Base-by-base conservation (phyloP, 75 land plant genomes). In the Adiantum capillusveneris region DNA sequence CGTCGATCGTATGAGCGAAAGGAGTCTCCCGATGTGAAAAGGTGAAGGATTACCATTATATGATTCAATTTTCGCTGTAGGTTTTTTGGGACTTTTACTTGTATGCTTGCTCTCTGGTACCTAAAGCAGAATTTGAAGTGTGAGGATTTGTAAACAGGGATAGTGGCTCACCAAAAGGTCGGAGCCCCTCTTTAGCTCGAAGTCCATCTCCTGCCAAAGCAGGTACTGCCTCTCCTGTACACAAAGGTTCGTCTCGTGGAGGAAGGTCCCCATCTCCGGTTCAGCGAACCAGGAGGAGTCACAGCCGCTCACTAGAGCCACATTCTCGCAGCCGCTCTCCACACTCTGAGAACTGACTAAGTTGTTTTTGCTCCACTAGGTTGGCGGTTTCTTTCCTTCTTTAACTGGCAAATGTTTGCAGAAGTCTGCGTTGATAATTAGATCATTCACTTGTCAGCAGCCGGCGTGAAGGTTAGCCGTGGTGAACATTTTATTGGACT, bases 111-210 rank as follows among this genome's bases (percentile, higher is more conserved):
- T 6, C 14, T 21, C 22, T 17, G 2, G 2, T 18, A 6, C 22
- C 31, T 30, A 16, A 28, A 16, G 2, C 11, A 30, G 11, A 5
- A 24, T 28, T n/a, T 3, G 21, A 55, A 18, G 16, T 30, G 16
- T 27, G 57, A 24, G 22, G 17, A 5, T 2, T 30, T 55, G n/a
- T 28, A 3, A 27, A 17, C 24, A 55, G 57, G 57, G 27, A 26
- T 55, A 17, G 31, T 16, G 21, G 57, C 57, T 55, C 57, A 27
- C 57, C 57, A 16, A 24, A 24, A 55, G 57, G 16, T 20, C 57
- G 57, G 11, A 27, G 31, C 21, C 31, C 57, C 6, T 6, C 25
- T 11, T 6, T 26, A 6, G 25, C 3, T n/a, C 25, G 57, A 28
- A 55, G 57, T 16, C 27, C 11, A 1, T 55, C 57, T 3, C 57